A percentile compares a stretch with the other conserved stretches of the same genome.
These are phyloP conservation scores for Hypoxylon sp. DNA, from an alignment of 2,329 filamentous ascomycete genomes.

Conservation along the genomic window DNA sequence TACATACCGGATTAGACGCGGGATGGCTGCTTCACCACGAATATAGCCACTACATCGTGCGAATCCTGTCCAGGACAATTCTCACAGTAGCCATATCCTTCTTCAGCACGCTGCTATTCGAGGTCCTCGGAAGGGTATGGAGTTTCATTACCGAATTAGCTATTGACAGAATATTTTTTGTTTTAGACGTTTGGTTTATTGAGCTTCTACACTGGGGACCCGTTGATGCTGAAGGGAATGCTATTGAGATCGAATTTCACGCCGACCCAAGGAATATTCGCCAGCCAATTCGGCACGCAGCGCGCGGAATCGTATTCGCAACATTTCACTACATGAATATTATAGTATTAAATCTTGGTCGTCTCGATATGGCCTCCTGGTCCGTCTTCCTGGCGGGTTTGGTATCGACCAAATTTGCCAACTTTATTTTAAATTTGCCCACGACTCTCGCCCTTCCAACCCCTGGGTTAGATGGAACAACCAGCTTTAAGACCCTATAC, in stretches of 20 bases:
- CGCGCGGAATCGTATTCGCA: conserved; percentile 6
- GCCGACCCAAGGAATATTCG: conserved; percentile 16
- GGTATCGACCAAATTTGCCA: conserved; percentile 20
- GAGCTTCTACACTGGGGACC: conserved; percentile 34
- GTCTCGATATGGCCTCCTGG: not conserved
- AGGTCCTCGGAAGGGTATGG: conserved; percentile 37
- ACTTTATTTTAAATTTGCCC: conserved; percentile 24
- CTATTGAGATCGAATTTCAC: conserved; percentile 8
- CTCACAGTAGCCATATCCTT: conserved; percentile 41
- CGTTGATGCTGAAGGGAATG: conserved; percentile 30
- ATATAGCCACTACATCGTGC: conserved; percentile 30
- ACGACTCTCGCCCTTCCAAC: conserved; percentile 35
- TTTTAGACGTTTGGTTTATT: conserved; percentile 25
- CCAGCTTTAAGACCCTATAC: conserved; percentile 17
- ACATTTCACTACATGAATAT: conserved; percentile 22
- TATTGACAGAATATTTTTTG: not conserved
- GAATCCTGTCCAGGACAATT: conserved; percentile 36
- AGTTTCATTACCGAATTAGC: not conserved
- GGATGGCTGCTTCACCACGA: conserved; percentile 29
- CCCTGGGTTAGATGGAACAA: conserved; percentile 24
- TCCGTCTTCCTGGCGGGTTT: conserved; percentile 16
- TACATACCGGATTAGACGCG: conserved; percentile 38
- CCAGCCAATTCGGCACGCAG: conserved; percentile 13
- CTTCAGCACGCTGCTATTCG: conserved; percentile 46
- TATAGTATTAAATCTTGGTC: not conserved